Base-by-base conservation (phyloP, 306 rosid species). In the Cucumis cinereus region DNA sequence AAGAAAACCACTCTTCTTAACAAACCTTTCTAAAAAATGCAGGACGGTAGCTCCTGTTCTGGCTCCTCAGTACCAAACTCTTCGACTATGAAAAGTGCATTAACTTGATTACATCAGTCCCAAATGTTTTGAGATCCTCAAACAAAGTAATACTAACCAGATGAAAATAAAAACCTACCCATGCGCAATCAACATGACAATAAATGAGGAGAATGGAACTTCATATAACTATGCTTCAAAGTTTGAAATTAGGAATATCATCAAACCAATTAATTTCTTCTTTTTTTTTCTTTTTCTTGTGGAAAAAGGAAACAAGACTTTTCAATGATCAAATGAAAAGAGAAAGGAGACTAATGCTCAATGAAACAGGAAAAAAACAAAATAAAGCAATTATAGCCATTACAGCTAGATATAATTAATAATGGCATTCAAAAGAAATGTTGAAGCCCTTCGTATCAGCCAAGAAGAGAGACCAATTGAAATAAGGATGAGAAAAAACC, bases 11-110 rank as follows among this genome's bases (percentile, higher is more conserved):
- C 73, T 19, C 20, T 69, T 76, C 76, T 24, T 23, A 75, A 85
- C 83, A 36, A 45, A 91, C 98, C 98, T 91, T 91, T 84, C 94
- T 86, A 85, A 93, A 93, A 88, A 93, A 93, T 28, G 87, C 87
- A 52, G 96, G 97, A 78, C 97, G 97, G 81, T 91, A 93, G 81
- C 92, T 85, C 88, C 87, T 91, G 77, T 89, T 81, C 82, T 90
- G 84, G 85, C 88, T 91, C 83, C 85, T 86, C 77, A 93, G 79
- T 66, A 93, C 60, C 90, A 93, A 83, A 88, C 92, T 91, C 82
- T 75, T 87, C 36, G 98, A 89, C 98, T 93, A 85, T 50, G 41
- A 61, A 80, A 73, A 81, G 57, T 22, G 36, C 57, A 45, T 45
- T 15, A 69, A 69, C 7, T 23, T 70, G 58, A 70, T 11, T 24